Percentiles rank a stretch among this genome's conserved stretches.
Evolutionary conservation across 1,284 basidiomycete genomes (phyloP).

Genomic region (Phylloporus sp.): DNA sequence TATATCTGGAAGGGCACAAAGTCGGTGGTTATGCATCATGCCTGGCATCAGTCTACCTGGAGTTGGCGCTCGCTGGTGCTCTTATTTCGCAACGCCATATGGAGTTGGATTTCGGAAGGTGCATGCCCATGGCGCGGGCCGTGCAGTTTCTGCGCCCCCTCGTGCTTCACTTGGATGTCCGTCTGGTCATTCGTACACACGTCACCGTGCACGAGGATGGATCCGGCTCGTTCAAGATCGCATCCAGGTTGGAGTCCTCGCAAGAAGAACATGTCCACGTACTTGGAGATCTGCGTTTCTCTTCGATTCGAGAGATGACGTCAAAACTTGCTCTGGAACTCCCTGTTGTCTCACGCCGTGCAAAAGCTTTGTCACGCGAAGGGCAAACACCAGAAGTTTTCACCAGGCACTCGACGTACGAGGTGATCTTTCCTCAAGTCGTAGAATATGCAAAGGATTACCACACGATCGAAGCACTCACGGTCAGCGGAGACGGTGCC

Average conservation of each 20-base stretch:
- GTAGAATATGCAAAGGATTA: conserved; percentile 70
- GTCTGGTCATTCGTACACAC: conserved; percentile 49
- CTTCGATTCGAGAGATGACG: conserved; percentile 40
- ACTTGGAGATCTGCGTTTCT: conserved; percentile 54
- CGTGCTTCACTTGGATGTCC: conserved; percentile 49
- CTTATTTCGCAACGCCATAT: conserved; percentile 45
- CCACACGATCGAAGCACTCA: conserved; percentile 63
- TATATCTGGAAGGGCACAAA: conserved; percentile 66
- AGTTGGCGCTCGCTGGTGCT: conserved; percentile 59
- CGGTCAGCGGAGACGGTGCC: conserved; percentile 55
- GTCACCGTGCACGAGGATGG: conserved; percentile 49
- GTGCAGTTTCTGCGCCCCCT: conserved; percentile 62
- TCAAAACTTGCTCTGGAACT: conserved; percentile 50
- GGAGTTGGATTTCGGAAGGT: conserved; percentile 38
- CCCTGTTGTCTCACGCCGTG: conserved; percentile 47
- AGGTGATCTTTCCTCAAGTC: conserved; percentile 71
- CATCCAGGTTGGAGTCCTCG: conserved; percentile 45
- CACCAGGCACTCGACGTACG: conserved; percentile 65
- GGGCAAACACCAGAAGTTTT: conserved; percentile 53
- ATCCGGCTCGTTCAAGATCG: conserved; percentile 55
- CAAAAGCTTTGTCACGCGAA: conserved; percentile 39
- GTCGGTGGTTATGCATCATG: conserved; percentile 67
- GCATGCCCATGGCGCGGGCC: conserved; percentile 50
- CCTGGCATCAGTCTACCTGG: conserved; percentile 73
- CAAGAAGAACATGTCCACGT: conserved; percentile 53